Evolutionary conservation across 768 basidiomycete species (phyloP), one percentile per base, ranked within the genome.

Genomic region (Suillus ampliporus): DNA sequence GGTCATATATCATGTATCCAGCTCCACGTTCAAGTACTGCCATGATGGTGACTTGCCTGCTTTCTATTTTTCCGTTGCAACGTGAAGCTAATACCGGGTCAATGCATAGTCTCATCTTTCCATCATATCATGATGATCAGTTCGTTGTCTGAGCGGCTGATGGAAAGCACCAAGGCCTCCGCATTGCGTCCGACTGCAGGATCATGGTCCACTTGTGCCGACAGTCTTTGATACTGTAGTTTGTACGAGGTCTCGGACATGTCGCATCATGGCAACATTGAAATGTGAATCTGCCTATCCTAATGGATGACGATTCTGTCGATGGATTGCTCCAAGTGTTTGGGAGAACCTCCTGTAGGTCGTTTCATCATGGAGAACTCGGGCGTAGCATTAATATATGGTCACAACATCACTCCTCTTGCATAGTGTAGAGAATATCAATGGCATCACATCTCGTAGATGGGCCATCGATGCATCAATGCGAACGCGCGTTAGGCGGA

Each of bases 401-500:
- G 35, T 37, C 34, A 54, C 52, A 48, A 26, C n/a, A n/a, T n/a
- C n/a, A n/a, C n/a, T n/a, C n/a, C n/a, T n/a, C n/a, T n/a, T n/a
- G n/a, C n/a, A n/a, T n/a, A n/a, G n/a, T n/a, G n/a, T n/a, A n/a
- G 52, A 5, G 21, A 37, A 9, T 7, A 23, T n/a, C n/a, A n/a
- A n/a, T n/a, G n/a, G 21, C 14, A 21, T 17, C 52, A 54, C 35
- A 21, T 50, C 28, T 31, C 26, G 28, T 19, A 46, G 46, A 21
- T 23, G 4, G 43, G 28, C 26, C 26, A 5, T n/a, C n/a, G n/a
- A n/a, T n/a, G n/a, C n/a, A n/a, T 51, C 50, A 19, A 26, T 9
- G 46, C 52, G 35, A 54, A 54, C 52, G 52, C 37, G 52, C 52
- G 52, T 54, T 37, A 23, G 35, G 14, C 37, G 37, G 52, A 37